Evolutionary conservation across 2,329 filamentous ascomycete species (phyloP).

Genomic region (Diplodia mutila): DNA sequence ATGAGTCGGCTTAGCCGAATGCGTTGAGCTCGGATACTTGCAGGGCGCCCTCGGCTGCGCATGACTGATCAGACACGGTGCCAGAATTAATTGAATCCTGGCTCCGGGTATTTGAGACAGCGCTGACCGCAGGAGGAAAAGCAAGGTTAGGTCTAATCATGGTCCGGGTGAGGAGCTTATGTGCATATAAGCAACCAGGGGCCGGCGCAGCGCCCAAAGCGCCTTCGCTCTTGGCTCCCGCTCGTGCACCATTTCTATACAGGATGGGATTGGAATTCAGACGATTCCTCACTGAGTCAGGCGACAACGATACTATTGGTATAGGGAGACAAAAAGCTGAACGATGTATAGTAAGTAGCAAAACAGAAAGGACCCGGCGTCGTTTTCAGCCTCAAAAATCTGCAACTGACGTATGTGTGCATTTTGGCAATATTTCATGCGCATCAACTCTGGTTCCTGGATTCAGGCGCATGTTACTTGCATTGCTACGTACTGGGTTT

Average conservation of each 20-base stretch:
- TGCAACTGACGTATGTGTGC: not conserved
- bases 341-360: not conserved
- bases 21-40: not conserved
- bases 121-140: not conserved
- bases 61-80: constrained; percentile 4
- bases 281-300: not conserved
- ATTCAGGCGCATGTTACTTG: not conserved
- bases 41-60: not conserved
- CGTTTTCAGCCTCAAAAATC: not conserved
- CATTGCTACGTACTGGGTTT: not conserved
- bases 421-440: not conserved
- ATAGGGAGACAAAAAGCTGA: no score
- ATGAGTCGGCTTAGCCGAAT: not conserved
- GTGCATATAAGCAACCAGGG: constrained; percentile 4
- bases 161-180: not conserved
- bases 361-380: not conserved
- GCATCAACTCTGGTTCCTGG: constrained; percentile 3
- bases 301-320: not conserved
- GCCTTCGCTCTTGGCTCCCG: not conserved
- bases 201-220: not conserved
- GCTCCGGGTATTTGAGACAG: not conserved
- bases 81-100: not conserved
- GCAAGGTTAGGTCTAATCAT: not conserved
- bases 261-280: not conserved
- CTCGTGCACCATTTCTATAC: not conserved